Evolutionary conservation across 2,329 filamentous ascomycete genomes (phyloP).

Genomic region (Thielaviopsis populi): DNA sequence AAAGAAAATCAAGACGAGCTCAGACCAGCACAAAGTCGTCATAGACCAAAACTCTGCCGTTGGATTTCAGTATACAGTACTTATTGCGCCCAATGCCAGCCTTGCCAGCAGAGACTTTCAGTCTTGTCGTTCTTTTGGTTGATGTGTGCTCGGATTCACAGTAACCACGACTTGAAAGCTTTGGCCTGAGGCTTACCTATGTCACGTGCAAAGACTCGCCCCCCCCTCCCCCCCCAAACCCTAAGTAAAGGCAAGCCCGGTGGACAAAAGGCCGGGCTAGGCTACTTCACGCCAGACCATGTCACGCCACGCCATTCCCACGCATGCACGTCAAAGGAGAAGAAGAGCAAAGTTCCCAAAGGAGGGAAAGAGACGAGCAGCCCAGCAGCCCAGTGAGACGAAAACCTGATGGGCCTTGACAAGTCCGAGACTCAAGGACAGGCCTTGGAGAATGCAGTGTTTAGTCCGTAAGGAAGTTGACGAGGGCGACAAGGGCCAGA

Average conservation of each 20-base stretch:
- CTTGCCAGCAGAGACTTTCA: not conserved
- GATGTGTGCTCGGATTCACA: not conserved
- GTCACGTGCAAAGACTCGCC: not conserved
- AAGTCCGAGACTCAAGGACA: not conserved
- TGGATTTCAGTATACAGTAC: not conserved
- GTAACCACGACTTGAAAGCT: not conserved
- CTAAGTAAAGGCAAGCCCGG: not conserved
- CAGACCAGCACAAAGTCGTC: not conserved
- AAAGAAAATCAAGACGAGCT: not conserved
- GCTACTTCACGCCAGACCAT: too few species aligned
- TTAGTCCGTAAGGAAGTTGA: not conserved
- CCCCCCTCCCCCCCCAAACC: not conserved
- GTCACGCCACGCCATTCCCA: not conserved
- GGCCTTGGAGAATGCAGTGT: not conserved
- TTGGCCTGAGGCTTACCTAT: not conserved
- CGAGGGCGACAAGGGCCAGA: too few species aligned
- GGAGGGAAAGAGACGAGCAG: not conserved
- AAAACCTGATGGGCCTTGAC: not conserved
- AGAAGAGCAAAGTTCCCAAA: not conserved
- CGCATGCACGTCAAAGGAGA: conserved; percentile 4
- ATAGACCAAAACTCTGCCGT: not conserved
- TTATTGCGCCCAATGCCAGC: not conserved
- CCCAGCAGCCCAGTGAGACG: not conserved
- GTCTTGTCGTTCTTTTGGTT: not conserved
- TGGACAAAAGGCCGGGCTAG: not conserved